phyloP scores from a whole-genome alignment of 306 rosid genomes.

The Castanea sativa region DNA sequence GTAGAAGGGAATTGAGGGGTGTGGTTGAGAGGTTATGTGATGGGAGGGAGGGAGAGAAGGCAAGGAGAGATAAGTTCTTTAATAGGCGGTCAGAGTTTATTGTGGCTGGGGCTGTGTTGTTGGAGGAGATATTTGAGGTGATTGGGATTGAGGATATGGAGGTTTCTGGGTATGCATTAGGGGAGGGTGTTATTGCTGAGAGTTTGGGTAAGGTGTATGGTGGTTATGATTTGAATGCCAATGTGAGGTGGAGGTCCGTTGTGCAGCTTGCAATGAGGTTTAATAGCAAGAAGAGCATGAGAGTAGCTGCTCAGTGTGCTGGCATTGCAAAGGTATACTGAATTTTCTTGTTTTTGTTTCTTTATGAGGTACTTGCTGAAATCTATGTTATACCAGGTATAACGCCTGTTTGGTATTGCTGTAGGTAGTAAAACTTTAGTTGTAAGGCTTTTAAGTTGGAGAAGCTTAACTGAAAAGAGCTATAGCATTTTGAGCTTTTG shows the following conservation, averaged over 20 bases:
- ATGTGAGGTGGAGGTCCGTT: conserved; percentile 29
- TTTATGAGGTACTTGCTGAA: neutral
- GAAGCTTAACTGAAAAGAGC: too few species aligned
- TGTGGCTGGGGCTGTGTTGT: conserved; percentile 33
- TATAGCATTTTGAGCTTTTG: too few species aligned
- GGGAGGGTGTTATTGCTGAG: conserved; percentile 37
- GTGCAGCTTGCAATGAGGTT: conserved; percentile 29
- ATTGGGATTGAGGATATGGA: conserved; percentile 37
- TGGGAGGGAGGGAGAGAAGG: conserved; percentile 24
- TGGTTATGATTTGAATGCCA: conserved; percentile 9
- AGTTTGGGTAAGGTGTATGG: conserved; percentile 9
- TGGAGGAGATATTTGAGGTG: conserved; percentile 37
- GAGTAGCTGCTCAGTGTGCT: conserved; percentile 27
- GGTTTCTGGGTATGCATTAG: conserved; percentile 34
- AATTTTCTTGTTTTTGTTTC: neutral
- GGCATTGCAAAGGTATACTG: conserved; percentile 27
- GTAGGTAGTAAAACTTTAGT: too few species aligned
- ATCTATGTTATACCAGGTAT: neutral
- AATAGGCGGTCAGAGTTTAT: conserved; percentile 33
- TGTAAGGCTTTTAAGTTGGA: too few species aligned
- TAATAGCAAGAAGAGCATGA: conserved; percentile 34
- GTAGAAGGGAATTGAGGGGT: conserved; percentile 28
- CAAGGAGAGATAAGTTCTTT: conserved; percentile 21
- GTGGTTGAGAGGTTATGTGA: conserved; percentile 30
- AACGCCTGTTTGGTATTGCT: neutral